Conservation (phyloP, 192 early-diverging fungal genomes). For the Phycomyces nitens region DNA sequence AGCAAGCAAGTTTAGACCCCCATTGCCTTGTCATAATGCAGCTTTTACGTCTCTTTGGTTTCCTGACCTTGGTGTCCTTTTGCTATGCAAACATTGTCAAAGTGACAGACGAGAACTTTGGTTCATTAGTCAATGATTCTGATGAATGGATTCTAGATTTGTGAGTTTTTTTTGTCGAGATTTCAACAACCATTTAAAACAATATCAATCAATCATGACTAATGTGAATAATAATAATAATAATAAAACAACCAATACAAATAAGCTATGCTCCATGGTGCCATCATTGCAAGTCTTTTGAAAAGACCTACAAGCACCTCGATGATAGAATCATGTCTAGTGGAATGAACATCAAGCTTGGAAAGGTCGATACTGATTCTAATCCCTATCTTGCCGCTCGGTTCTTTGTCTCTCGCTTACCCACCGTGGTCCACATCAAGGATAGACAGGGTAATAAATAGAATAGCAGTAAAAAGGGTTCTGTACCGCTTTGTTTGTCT, state of each 20-base stretch:
- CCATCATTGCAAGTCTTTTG: slow-evolving; percentile 26
- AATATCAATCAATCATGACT: slow-evolving; percentile 21
- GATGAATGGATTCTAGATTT: too few relatives aligned
- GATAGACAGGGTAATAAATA: slow-evolving; percentile 26
- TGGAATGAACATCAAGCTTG: slow-evolving; percentile 10
- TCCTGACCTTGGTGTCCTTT: too few relatives aligned
- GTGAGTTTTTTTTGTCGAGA: too few relatives aligned
- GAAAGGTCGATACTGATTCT: slow-evolving; percentile 24
- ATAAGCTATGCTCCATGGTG: slow-evolving; percentile 37
- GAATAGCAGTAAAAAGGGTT: too few relatives aligned
- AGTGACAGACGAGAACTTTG: too few relatives aligned
- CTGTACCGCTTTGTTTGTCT: too few relatives aligned
- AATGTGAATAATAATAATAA: slow-evolving; percentile 1
- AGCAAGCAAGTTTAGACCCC: too few relatives aligned
- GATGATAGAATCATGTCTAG: not conserved
- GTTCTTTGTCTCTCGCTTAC: slow-evolving; percentile 33
- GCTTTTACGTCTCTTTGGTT: too few relatives aligned
- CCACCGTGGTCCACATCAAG: slow-evolving; percentile 34
- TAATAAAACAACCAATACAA: slow-evolving; percentile 7
- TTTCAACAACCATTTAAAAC: slow-evolving; percentile 17
- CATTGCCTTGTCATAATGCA: too few relatives aligned
- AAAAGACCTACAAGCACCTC: slow-evolving; percentile 10
- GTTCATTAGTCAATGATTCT: too few relatives aligned
- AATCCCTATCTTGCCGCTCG: slow-evolving; percentile 31
- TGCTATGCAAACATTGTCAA: too few relatives aligned